Conservation (phyloP, 2,329 filamentous ascomycete species). For the Xylariaceae sp. region DNA sequence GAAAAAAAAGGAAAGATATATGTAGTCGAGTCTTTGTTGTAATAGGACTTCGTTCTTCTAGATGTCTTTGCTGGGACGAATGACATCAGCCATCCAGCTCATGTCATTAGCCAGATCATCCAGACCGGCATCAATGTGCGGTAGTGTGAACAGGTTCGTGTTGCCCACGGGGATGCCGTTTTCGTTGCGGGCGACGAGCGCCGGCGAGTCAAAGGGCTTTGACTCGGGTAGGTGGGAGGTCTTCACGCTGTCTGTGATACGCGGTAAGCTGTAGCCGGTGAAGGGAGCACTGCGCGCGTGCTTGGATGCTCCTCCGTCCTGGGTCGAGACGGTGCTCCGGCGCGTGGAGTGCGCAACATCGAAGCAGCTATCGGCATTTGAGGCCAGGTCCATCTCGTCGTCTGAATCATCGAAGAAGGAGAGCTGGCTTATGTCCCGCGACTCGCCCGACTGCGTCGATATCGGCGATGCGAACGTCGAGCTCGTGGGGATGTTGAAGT, state of each 20-base stretch:
- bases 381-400: slow-evolving; percentile 33
- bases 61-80: slow-evolving; percentile 31
- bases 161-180: slow-evolving; percentile 19
- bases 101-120: slow-evolving; percentile 39
- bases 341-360: slow-evolving; percentile 21
- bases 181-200: slow-evolving; percentile 24
- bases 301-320: slow-evolving; percentile 18
- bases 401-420: slow-evolving; percentile 45
- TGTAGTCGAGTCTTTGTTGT: neutral
- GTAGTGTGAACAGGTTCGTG: slow-evolving; percentile 21
- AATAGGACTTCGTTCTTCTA: slow-evolving; percentile 3
- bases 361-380: slow-evolving; percentile 30
- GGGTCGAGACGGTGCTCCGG: slow-evolving; percentile 11
- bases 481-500: slow-evolving; percentile 23
- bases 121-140: slow-evolving; percentile 28
- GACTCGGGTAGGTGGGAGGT: slow-evolving; percentile 7
- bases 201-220: slow-evolving; percentile 22
- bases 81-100: slow-evolving; percentile 47
- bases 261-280: slow-evolving; percentile 46
- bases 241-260: slow-evolving; percentile 17
- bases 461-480: slow-evolving; percentile 29
- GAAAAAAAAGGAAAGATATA: neutral
- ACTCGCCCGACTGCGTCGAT: slow-evolving; percentile 32
- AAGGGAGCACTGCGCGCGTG: slow-evolving; percentile 21
- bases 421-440: slow-evolving; percentile 33